These are phyloP conservation scores for Ascochyta viciae-villosae DNA, from an alignment of 2,329 filamentous ascomycete species.

Conservation along the genomic window DNA sequence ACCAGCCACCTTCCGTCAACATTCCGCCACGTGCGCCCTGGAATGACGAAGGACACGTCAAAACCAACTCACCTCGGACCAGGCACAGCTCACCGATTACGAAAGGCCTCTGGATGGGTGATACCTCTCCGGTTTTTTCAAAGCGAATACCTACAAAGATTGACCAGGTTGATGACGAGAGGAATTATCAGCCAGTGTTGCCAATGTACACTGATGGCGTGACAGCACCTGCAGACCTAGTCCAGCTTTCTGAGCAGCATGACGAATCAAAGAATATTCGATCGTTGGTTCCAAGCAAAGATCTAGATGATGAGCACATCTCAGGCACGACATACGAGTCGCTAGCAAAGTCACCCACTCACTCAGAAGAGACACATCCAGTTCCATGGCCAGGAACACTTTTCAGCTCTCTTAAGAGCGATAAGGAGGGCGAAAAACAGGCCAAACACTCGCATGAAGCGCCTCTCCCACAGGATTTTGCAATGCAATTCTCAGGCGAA, in stretches of 20 bases:
- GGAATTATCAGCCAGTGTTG: neutral
- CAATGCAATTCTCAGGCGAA: conserved; percentile 6
- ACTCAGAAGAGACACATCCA: neutral
- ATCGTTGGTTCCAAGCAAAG: neutral
- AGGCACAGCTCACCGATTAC: conserved; percentile 2
- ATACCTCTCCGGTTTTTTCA: conserved; percentile 4
- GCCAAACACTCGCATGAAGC: conserved; percentile 14
- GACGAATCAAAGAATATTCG: neutral
- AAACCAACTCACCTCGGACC: neutral
- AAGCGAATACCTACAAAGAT: neutral
- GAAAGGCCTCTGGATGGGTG: conserved; percentile 16
- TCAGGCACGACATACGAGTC: neutral
- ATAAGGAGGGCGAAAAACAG: neutral
- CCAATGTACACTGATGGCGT: conserved; percentile 4
- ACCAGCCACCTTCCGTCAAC: neutral
- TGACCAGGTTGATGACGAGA: neutral
- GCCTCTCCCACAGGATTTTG: neutral
- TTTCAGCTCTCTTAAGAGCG: neutral
- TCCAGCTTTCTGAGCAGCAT: neutral
- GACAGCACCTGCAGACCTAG: neutral
- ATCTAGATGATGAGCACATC: neutral
- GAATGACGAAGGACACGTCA: neutral
- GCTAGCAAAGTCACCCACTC: neutral
- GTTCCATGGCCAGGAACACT: conserved; percentile 3
- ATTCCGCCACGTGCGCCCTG: neutral